Percentiles rank a stretch among this genome's conserved stretches.
These are phyloP conservation scores for Cenchrus fungigraminus DNA, from an alignment of 176 grass and related monocot genomes.

Conservation along the genomic window DNA sequence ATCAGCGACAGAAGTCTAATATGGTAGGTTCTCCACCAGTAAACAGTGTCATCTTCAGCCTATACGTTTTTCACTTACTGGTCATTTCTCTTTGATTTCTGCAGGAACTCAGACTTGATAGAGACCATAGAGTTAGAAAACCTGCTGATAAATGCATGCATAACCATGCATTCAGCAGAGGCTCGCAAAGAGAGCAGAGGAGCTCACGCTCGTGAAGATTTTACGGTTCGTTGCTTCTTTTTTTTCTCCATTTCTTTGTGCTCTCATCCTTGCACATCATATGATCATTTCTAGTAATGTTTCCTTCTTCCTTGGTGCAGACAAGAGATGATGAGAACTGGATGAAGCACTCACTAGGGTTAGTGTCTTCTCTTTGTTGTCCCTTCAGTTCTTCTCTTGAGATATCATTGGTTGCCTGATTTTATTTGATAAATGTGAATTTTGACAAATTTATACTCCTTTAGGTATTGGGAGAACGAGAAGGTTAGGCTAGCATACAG, in stretches of 20 bases:
- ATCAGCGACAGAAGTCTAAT: constrained; percentile 76
- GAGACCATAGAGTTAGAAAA: constrained; percentile 95
- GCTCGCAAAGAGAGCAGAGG: constrained; percentile 95
- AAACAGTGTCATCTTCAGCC: background rate
- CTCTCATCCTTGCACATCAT: background rate
- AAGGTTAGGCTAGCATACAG: constrained; percentile 76
- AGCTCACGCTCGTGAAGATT: constrained; percentile 96
- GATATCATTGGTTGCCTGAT: background rate
- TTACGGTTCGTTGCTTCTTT: constrained; percentile 56
- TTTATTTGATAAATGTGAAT: background rate
- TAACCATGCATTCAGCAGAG: constrained; percentile 95
- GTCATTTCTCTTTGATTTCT: constrained; percentile 29
- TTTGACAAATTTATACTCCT: background rate
- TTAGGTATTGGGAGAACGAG: constrained; percentile 83
- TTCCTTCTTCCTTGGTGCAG: constrained; percentile 47
- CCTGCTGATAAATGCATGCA: constrained; percentile 88
- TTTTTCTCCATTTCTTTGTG: background rate
- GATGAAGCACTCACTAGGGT: constrained; percentile 91
- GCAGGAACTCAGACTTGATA: constrained; percentile 94
- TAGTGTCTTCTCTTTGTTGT: constrained; percentile 37
- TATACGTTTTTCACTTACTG: background rate
- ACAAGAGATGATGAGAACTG: constrained; percentile 84
- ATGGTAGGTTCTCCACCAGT: constrained; percentile 56
- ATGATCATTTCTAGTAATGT: background rate
- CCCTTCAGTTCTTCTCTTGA: background rate